Percentiles rank a stretch among this genome's conserved stretches.
phyloP scores from a whole-genome alignment of 2,329 filamentous ascomycete genomes.

The Rhynchosporium secalis region DNA sequence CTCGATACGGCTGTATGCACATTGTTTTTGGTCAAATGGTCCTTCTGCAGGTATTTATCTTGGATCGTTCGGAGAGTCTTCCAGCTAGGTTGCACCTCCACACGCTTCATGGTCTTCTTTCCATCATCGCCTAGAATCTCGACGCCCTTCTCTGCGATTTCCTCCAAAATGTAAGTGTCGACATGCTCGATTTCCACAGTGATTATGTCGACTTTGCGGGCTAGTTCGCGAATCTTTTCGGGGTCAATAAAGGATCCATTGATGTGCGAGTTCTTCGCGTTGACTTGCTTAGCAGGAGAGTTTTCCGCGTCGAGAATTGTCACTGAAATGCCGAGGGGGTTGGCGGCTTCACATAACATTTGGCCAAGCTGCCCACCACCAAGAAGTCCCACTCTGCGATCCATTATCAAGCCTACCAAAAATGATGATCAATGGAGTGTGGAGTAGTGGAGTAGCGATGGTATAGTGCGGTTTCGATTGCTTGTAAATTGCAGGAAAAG shows the following conservation, averaged over 20 bases:
- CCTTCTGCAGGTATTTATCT: constrained; percentile 90
- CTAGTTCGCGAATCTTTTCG: constrained; percentile 76
- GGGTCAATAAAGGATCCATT: constrained; percentile 84
- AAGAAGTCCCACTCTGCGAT: constrained; percentile 47
- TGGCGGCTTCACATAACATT: constrained; percentile 89
- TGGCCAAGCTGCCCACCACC: constrained; percentile 78
- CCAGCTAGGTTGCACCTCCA: constrained; percentile 78
- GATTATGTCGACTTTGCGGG: constrained; percentile 72
- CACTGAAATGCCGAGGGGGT: constrained; percentile 76
- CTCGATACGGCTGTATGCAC: constrained; percentile 74
- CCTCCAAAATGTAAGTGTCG: constrained; percentile 84
- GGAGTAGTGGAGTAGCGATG: no score
- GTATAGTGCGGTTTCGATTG: no score
- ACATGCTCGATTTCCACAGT: constrained; percentile 97
- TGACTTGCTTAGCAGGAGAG: constrained; percentile 83
- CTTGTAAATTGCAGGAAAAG: no score
- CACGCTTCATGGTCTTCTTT: constrained; percentile 45
- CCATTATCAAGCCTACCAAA: constrained; percentile 23
- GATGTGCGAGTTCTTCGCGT: constrained; percentile 71
- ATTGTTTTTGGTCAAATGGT: constrained; percentile 66
- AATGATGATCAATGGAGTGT: no score
- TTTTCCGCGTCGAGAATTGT: constrained; percentile 74
- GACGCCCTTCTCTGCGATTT: constrained; percentile 68
- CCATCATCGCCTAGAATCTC: constrained; percentile 49
- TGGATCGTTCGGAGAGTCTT: constrained; percentile 85